Evolutionary conservation across 352 stramenopile species (phyloP).

Genomic region (Phytophthora gonapodyides): DNA sequence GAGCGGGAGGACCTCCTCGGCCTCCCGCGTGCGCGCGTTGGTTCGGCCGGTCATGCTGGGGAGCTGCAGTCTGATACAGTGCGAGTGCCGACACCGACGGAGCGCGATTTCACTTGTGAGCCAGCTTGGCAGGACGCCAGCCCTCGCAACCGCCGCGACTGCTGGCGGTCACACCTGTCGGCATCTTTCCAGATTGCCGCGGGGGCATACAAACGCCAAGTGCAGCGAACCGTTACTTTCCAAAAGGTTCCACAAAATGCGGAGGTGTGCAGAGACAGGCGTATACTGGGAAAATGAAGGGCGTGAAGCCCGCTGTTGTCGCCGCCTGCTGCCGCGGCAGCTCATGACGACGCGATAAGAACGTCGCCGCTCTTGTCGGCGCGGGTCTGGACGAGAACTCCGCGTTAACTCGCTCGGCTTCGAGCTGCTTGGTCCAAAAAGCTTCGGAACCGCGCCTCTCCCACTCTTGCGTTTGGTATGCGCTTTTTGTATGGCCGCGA

Average conservation of each 20-base stretch:
- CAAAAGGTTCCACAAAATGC: slow-evolving; percentile 10
- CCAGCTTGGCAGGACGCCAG: slow-evolving; percentile 5
- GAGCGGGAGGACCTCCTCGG: slow-evolving; percentile 38
- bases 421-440: slow-evolving; percentile 10
- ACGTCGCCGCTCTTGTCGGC: slow-evolving; percentile 5
- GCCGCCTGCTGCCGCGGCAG: background rate
- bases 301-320: no score
- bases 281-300: no score
- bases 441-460: background rate
- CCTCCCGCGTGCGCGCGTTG: slow-evolving; percentile 28
- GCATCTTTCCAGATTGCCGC: slow-evolving; percentile 29
- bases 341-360: slow-evolving; percentile 21
- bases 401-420: background rate
- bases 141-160: slow-evolving; percentile 24
- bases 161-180: slow-evolving; percentile 26
- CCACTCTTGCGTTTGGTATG: slow-evolving; percentile 2
- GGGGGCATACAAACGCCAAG: slow-evolving; percentile 8
- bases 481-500: slow-evolving; percentile 16
- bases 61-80: background rate
- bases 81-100: background rate
- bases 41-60: slow-evolving; percentile 29
- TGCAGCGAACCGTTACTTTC: slow-evolving; percentile 5
- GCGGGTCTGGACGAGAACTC: background rate
- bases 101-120: slow-evolving; percentile 36
- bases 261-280: slow-evolving; percentile 6